Evolutionary conservation across 805 yeast genomes (phyloP).

Genomic region (Lachancea lanzarotensis): DNA sequence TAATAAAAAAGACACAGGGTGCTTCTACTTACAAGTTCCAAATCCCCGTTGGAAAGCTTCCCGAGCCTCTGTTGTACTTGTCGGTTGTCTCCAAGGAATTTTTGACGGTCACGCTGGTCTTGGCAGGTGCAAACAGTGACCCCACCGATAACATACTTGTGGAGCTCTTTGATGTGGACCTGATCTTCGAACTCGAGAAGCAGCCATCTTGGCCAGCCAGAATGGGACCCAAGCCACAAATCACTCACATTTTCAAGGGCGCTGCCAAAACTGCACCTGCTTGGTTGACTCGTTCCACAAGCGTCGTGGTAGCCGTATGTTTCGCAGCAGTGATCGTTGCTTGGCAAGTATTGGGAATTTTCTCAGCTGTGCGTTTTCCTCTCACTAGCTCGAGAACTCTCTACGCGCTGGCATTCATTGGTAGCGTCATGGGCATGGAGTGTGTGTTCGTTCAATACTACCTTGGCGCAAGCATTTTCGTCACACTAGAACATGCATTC

Average conservation of each 20-base stretch:
- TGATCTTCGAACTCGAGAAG: slow-evolving; percentile 8
- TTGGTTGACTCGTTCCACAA: slow-evolving; percentile 46
- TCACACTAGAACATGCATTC: slow-evolving; percentile 21
- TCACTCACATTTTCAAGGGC: slow-evolving; percentile 52
- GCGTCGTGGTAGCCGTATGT: slow-evolving; percentile 38
- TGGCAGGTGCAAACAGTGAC: slow-evolving; percentile 13
- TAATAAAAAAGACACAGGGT: slow-evolving; percentile 15
- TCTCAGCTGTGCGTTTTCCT: slow-evolving; percentile 25
- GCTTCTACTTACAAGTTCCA: slow-evolving; percentile 13
- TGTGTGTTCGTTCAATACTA: slow-evolving; percentile 27
- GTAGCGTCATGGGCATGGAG: slow-evolving; percentile 28
- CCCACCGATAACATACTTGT: slow-evolving; percentile 13
- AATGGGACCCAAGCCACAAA: slow-evolving; percentile 51
- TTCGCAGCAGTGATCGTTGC: slow-evolving; percentile 38
- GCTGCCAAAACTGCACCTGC: slow-evolving; percentile 49
- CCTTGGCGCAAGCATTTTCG: slow-evolving; percentile 29
- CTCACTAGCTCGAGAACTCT: slow-evolving; percentile 18
- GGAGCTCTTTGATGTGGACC: slow-evolving; percentile 17
- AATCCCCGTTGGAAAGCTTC: slow-evolving; percentile 7
- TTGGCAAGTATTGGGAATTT: slow-evolving; percentile 35
- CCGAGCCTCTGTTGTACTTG: slow-evolving; percentile 16
- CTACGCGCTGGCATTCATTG: slow-evolving; percentile 20
- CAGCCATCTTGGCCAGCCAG: slow-evolving; percentile 17
- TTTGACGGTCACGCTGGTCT: slow-evolving; percentile 18
- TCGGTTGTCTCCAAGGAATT: slow-evolving; percentile 14